A percentile compares a stretch with the other conserved stretches of the same genome.
Conservation (phyloP, 1,139 yeast genomes). For the Candida sp. region DNA sequence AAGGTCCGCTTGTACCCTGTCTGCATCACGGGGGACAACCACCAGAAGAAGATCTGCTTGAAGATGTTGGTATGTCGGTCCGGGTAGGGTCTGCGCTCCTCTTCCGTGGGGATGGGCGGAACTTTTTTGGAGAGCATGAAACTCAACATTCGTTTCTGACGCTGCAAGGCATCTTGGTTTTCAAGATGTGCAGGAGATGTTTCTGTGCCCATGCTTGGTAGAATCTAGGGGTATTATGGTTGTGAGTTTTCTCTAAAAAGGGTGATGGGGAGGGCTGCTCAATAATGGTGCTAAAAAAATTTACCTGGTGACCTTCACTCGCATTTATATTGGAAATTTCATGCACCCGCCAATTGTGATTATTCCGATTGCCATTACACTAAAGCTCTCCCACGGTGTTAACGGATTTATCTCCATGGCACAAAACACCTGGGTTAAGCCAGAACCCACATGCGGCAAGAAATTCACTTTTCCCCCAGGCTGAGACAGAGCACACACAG, state of each 20-base stretch:
- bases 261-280: neutral
- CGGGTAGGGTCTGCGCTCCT: conserved; percentile 46
- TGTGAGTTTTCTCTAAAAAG: neutral
- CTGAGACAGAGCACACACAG: too few relatives aligned
- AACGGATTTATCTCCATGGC: neutral
- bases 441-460: neutral
- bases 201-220: neutral
- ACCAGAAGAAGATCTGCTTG: conserved; percentile 50
- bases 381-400: neutral
- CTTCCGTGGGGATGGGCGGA: conserved; percentile 41
- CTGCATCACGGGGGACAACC: conserved; percentile 50
- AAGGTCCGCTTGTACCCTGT: conserved; percentile 56
- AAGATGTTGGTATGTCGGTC: conserved; percentile 33
- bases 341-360: too few relatives aligned
- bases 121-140: conserved; percentile 34
- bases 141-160: conserved; percentile 35
- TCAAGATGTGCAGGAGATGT: conserved; percentile 7
- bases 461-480: too few relatives aligned
- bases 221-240: neutral
- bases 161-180: conserved; percentile 15
- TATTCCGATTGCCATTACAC: too few relatives aligned
- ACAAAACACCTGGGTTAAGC: neutral
- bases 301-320: neutral
- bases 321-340: neutral
- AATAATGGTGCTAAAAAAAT: neutral